Percentiles rank a stretch among this genome's conserved stretches.
Evolutionary conservation across 345 rosid species (phyloP).

Genomic region (Turnera subulata): DNA sequence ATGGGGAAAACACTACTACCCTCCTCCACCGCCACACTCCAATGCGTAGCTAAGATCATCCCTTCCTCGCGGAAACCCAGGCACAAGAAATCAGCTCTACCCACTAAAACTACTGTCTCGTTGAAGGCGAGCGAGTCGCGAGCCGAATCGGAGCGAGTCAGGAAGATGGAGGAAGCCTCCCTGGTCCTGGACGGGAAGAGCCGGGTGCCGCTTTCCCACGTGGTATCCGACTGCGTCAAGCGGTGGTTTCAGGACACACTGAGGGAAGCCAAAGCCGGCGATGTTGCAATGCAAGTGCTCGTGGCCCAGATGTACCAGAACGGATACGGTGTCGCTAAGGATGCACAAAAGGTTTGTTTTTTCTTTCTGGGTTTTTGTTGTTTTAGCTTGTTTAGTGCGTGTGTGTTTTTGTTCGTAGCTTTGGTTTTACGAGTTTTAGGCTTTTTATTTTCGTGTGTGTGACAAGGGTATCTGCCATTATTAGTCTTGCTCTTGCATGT

Average conservation of each 20-base stretch:
- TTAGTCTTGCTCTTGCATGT: not conserved
- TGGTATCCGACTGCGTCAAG: slow-evolving; percentile 63
- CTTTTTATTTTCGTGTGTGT: not conserved
- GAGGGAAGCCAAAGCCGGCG: slow-evolving; percentile 69
- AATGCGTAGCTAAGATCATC: slow-evolving; percentile 41
- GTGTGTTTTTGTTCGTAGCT: no score
- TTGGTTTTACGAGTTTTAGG: slow-evolving; percentile 3
- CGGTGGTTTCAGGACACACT: slow-evolving; percentile 81
- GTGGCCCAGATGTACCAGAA: slow-evolving; percentile 82
- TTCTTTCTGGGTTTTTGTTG: not conserved
- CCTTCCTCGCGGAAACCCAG: slow-evolving; percentile 41
- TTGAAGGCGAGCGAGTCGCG: slow-evolving; percentile 24
- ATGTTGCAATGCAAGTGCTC: slow-evolving; percentile 65
- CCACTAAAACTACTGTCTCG: no score
- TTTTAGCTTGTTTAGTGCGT: not conserved
- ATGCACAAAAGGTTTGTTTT: slow-evolving; percentile 52
- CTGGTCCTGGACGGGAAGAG: no score
- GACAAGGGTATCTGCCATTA: not conserved
- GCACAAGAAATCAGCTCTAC: slow-evolving; percentile 20
- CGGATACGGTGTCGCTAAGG: slow-evolving; percentile 75
- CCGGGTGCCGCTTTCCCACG: slow-evolving; percentile 54
- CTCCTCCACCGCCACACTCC: slow-evolving; percentile 38
- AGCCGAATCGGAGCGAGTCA: slow-evolving; percentile 27
- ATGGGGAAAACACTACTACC: slow-evolving; percentile 66
- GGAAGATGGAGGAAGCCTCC: slow-evolving; percentile 31